phyloP scores from a whole-genome alignment of 768 basidiomycete species.

The Coprinopsis cinerea region DNA sequence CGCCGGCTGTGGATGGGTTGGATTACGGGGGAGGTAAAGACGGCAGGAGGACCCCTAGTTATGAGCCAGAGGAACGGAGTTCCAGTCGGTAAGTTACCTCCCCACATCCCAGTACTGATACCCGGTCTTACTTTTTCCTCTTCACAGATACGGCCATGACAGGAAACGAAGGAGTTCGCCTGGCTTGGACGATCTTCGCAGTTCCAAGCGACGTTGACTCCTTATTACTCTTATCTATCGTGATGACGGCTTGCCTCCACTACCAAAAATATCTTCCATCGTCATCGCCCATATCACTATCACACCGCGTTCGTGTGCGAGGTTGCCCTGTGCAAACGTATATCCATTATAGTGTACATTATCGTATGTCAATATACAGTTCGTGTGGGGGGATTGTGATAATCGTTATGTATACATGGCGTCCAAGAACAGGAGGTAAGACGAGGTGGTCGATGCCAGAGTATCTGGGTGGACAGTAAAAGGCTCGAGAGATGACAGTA shows the following conservation, averaged over 20 bases:
- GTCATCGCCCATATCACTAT: too few relatives aligned
- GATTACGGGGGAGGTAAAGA: constrained; percentile 57
- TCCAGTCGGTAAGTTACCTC: constrained; percentile 44
- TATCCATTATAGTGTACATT: constrained; percentile 8
- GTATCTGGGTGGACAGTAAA: too few relatives aligned
- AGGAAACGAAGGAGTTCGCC: constrained; percentile 76
- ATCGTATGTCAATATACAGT: background rate
- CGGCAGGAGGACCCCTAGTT: constrained; percentile 57
- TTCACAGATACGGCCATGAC: constrained; percentile 1
- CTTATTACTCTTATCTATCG: constrained; percentile 6
- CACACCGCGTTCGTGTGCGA: too few relatives aligned
- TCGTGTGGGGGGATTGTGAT: constrained; percentile 1
- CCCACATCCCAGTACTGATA: background rate
- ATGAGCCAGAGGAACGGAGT: constrained; percentile 63
- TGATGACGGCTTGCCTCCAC: background rate
- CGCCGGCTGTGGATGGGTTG: constrained; percentile 82
- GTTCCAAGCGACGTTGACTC: constrained; percentile 63
- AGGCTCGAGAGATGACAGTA: too few relatives aligned
- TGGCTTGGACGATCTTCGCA: constrained; percentile 59
- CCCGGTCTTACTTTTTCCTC: background rate
- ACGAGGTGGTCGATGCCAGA: too few relatives aligned
- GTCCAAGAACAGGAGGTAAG: too few relatives aligned
- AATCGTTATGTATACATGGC: background rate
- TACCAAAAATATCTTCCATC: too few relatives aligned
- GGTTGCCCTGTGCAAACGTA: too few relatives aligned